Conservation (phyloP, 2,329 filamentous ascomycete genomes). For the Calonectria multiphialidica region DNA sequence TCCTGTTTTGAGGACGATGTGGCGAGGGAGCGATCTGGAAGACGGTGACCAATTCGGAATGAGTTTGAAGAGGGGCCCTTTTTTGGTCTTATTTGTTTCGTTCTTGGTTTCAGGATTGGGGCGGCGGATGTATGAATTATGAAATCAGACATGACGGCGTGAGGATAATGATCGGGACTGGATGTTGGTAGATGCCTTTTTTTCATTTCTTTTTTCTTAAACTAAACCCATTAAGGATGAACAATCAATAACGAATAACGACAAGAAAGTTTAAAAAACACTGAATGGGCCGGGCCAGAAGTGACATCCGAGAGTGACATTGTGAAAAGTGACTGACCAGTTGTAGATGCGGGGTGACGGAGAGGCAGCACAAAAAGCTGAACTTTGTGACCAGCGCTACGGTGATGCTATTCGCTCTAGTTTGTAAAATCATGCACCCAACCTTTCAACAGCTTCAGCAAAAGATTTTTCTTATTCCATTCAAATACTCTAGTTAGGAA, state of each 20-base stretch:
- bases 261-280: background rate
- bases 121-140: conserved; percentile 25
- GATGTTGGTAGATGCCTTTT: conserved; percentile 18
- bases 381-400: too few relatives aligned
- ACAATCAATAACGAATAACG: conserved; percentile 25
- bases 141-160: conserved; percentile 12
- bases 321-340: background rate
- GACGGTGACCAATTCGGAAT: conserved; percentile 11
- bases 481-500: too few relatives aligned
- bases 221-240: conserved; percentile 15
- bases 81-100: background rate
- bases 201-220: background rate
- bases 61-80: background rate
- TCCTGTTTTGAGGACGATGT: conserved; percentile 4
- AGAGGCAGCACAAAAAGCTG: background rate
- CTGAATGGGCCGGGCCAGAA: background rate
- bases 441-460: too few relatives aligned
- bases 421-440: too few relatives aligned
- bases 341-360: background rate
- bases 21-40: conserved; percentile 7
- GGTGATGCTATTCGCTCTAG: too few relatives aligned
- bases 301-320: background rate
- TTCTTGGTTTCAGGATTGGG: background rate
- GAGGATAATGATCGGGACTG: conserved; percentile 12
- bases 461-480: too few relatives aligned